These are phyloP conservation scores for Monosporascus sp. DNA, from an alignment of 2,329 filamentous ascomycete species.

Conservation along the genomic window DNA sequence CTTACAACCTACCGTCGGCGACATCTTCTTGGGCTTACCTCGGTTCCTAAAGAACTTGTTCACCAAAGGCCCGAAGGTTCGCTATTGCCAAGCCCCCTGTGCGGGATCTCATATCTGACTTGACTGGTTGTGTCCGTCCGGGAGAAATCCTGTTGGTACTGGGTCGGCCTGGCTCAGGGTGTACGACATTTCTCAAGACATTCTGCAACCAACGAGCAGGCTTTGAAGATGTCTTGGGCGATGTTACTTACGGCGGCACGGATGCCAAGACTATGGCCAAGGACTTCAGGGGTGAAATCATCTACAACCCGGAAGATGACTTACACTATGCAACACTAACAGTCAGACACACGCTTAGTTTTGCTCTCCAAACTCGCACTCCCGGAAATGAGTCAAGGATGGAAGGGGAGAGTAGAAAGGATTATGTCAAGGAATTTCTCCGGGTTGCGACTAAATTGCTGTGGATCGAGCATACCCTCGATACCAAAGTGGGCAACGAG, in stretches of 20 bases:
- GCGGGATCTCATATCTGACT: constrained; percentile 40
- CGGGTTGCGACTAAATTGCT: constrained; percentile 65
- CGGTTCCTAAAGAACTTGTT: constrained; percentile 19
- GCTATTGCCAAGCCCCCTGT: constrained; percentile 32
- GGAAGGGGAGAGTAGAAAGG: constrained; percentile 62
- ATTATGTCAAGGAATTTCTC: constrained; percentile 47
- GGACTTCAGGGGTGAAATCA: constrained; percentile 55
- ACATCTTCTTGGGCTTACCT: constrained; percentile 29
- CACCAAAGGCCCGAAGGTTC: constrained; percentile 25
- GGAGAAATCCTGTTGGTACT: constrained; percentile 47
- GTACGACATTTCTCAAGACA: constrained; percentile 48
- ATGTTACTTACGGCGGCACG: constrained; percentile 58
- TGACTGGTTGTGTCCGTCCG: constrained; percentile 38
- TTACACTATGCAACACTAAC: constrained; percentile 36
- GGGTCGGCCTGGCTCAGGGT: constrained; percentile 45
- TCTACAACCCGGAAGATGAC: constrained; percentile 40
- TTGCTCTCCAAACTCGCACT: constrained; percentile 62
- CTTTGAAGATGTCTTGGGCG: constrained; percentile 60
- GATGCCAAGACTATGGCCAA: constrained; percentile 41
- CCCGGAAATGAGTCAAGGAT: constrained; percentile 55
- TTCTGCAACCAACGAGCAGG: constrained; percentile 64
- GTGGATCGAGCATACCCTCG: constrained; percentile 62
- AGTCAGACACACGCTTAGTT: constrained; percentile 62
- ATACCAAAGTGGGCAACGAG: constrained; percentile 65
- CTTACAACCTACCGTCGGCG: constrained; percentile 38